Evolutionary conservation across 352 stramenopile genomes (phyloP).

Genomic region (Phytophthora vignae): DNA sequence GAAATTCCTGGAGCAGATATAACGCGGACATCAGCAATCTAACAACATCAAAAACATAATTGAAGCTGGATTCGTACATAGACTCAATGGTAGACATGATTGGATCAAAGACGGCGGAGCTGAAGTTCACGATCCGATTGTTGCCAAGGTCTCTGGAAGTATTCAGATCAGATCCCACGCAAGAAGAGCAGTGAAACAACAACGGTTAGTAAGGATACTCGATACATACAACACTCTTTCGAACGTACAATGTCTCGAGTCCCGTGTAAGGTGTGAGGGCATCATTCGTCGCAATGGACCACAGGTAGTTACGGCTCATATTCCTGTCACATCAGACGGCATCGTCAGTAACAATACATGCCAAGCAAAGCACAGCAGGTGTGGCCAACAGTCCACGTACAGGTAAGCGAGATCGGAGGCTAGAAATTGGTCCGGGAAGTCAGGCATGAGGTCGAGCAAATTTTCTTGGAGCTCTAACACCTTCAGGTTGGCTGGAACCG

Average conservation of each 20-base stretch:
- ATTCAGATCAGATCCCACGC: background rate
- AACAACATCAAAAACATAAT: background rate
- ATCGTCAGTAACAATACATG: background rate
- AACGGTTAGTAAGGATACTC: too few species aligned
- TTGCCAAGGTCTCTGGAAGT: constrained; percentile 57
- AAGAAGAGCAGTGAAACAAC: background rate
- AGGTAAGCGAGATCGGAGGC: constrained; percentile 49
- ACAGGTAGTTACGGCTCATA: constrained; percentile 70
- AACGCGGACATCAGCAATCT: background rate
- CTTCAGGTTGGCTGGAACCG: constrained; percentile 50
- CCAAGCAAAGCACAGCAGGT: background rate
- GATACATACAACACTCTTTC: background rate
- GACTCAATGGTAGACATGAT: constrained; percentile 54
- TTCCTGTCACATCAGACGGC: constrained; percentile 43
- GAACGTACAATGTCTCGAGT: constrained; percentile 57
- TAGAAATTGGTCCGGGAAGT: constrained; percentile 42
- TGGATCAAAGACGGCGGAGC: constrained; percentile 50
- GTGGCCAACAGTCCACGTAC: constrained; percentile 37
- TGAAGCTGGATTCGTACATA: constrained; percentile 48
- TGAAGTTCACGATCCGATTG: constrained; percentile 70
- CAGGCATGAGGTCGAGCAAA: constrained; percentile 61
- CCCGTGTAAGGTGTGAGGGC: constrained; percentile 52
- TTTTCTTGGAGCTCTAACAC: constrained; percentile 62
- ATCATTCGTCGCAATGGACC: constrained; percentile 60
- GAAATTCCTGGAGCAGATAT: constrained; percentile 46